Percentiles rank a stretch among this genome's conserved stretches.
Evolutionary conservation across 2,329 filamentous ascomycete species (phyloP).

Genomic region (Colletotrichum australisinense): DNA sequence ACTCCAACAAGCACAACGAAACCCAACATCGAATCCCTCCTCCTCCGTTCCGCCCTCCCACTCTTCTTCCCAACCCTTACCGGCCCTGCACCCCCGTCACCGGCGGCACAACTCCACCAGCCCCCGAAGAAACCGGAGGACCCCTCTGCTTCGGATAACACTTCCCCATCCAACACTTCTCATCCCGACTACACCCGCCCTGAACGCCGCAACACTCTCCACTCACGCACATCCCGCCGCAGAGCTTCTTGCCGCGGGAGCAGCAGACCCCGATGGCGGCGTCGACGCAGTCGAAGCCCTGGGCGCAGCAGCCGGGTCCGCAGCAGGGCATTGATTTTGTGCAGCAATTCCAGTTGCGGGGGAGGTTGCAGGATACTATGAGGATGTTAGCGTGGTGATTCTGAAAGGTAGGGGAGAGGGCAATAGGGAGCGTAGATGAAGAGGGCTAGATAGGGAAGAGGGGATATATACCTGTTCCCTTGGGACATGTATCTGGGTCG

Average conservation of each 20-base stretch:
- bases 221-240: constrained; percentile 10
- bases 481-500: constrained; percentile 8
- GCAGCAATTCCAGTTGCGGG: constrained; percentile 35
- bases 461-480: neutral
- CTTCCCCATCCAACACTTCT: neutral
- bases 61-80: neutral
- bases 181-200: neutral
- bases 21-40: neutral
- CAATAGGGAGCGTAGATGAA: too few relatives aligned
- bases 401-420: neutral
- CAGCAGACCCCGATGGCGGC: constrained; percentile 22
- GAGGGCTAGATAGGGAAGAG: too few relatives aligned
- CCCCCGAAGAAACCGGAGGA: neutral
- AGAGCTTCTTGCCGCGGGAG: constrained; percentile 2
- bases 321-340: constrained; percentile 4
- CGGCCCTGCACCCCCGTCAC: neutral
- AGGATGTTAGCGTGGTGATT: neutral
- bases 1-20: neutral
- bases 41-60: neutral
- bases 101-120: neutral
- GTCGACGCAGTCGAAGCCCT: constrained; percentile 24
- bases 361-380: constrained; percentile 21
- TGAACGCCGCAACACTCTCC: constrained; percentile 18
- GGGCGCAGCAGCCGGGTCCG: constrained; percentile 26
- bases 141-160: constrained; percentile 18